Conservation (phyloP, 345 rosid species). For the Aquilaria sinensis region DNA sequence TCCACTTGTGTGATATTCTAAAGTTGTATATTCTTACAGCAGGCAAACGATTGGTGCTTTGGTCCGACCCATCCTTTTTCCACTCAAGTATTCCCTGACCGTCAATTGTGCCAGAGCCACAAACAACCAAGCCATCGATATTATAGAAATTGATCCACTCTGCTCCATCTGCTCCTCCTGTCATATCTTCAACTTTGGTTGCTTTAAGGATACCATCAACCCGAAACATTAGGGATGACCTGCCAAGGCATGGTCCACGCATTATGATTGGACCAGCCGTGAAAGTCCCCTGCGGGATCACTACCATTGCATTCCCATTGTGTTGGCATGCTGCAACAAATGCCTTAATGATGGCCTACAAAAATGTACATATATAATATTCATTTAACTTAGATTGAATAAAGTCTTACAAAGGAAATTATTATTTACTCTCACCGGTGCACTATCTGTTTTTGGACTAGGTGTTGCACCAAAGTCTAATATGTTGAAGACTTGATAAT, state of each 20-base stretch:
- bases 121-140: conserved; percentile 32
- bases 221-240: conserved; percentile 26
- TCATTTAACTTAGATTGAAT: background rate
- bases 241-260: conserved; percentile 35
- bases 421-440: background rate
- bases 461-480: conserved; percentile 13
- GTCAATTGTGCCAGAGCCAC: conserved; percentile 53
- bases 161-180: conserved; percentile 20
- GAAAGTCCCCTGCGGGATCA: conserved; percentile 36
- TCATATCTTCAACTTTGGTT: background rate
- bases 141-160: conserved; percentile 49
- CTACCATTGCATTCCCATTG: conserved; percentile 29
- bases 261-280: conserved; percentile 26
- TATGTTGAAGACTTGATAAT: conserved; percentile 5
- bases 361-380: background rate
- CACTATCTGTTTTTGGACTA: conserved; percentile 5
- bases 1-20: background rate
- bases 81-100: conserved; percentile 59
- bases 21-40: conserved; percentile 10
- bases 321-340: conserved; percentile 27
- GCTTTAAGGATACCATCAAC: conserved; percentile 33
- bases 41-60: conserved; percentile 11
- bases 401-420: too few species aligned
- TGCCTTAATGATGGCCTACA: conserved; percentile 30
- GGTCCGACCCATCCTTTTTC: conserved; percentile 17